Evolutionary conservation across 306 rosid species (phyloP).

Genomic region (Corylus heterophylla): DNA sequence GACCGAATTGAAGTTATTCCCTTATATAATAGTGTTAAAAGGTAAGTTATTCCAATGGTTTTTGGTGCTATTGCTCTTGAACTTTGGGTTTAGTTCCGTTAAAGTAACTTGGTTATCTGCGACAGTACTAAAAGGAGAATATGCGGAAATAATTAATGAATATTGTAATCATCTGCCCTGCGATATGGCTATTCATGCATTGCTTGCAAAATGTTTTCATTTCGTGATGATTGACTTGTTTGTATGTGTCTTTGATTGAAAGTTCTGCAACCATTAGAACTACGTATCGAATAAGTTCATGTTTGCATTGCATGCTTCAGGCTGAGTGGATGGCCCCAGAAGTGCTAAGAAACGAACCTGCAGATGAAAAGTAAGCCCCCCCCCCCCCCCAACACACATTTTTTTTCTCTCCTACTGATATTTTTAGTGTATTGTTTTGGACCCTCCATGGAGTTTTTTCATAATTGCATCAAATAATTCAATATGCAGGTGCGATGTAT

Average conservation of each 20-base stretch:
- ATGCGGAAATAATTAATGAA: background rate
- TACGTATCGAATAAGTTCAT: slow-evolving; percentile 30
- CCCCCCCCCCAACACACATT: too few species aligned
- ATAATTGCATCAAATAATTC: slow-evolving; percentile 21
- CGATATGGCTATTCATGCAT: slow-evolving; percentile 18
- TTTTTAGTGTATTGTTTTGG: too few species aligned
- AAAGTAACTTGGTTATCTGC: background rate
- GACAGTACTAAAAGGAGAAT: background rate
- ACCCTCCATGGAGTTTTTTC: background rate
- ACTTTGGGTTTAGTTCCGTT: background rate
- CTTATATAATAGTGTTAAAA: too few species aligned
- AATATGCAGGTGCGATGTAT: slow-evolving; percentile 79
- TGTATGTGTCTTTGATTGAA: background rate
- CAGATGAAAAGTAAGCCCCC: slow-evolving; percentile 81
- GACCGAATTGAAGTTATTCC: too few species aligned
- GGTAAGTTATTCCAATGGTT: too few species aligned
- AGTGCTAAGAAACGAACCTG: slow-evolving; percentile 94
- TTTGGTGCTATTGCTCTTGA: background rate
- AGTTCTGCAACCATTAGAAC: slow-evolving; percentile 7
- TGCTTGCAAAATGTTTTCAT: slow-evolving; percentile 14
- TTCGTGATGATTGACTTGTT: slow-evolving; percentile 18
- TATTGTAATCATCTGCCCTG: slow-evolving; percentile 7
- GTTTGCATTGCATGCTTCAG: slow-evolving; percentile 49
- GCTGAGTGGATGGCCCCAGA: slow-evolving; percentile 99
- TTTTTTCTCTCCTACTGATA: too few species aligned